Evolutionary conservation across 202 grass and related monocot species (phyloP), one percentile per base, ranked within the genome.

Genomic region (Cymbopogon flexuosus): DNA sequence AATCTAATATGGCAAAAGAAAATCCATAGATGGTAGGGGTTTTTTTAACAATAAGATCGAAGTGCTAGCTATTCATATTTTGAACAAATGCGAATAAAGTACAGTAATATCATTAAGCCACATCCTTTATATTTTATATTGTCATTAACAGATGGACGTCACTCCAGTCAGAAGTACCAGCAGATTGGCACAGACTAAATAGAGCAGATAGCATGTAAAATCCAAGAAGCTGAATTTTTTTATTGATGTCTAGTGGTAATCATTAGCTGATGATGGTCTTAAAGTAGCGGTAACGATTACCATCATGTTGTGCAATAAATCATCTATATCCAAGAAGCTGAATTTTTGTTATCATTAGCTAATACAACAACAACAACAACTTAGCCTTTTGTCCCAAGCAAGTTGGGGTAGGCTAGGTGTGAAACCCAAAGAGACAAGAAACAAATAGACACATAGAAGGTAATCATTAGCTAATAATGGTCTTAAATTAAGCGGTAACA

Each of bases 211-310:
- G 65, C 57, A 72, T 54, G 68, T 72, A 79, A 40, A 31, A 40
- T 62, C 62, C 4, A 81, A 49, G 6, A 2, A 73, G n/a, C 52
- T 29, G 29, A 61, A 81, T 57, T 80, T 81, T 81, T 2, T 15
- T 33, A 10, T 75, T 69, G 70, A 39, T 0, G 10, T 23, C 61
- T 75, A 31, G 61, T 49, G 29, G 59, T 67, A 23, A 33, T 33
- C 31, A 33, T 33, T 33, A 33, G 31, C 31, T 33, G 4, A 33
- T 33, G 4, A 33, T 33, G 31, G 31, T 33, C 31, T 33, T 33
- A 33, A 33, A 33, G 31, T 33, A 33, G 31, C 4, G 31, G 31
- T 33, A 33, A 4, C 31, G 31, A 33, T 33, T 33, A 33, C 2
- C 31, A 33, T 33, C 31, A 33, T 4, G 4, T 33, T 33, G 31